phyloP scores from a whole-genome alignment of 106 monocot species.

The Gastrodia elata region DNA sequence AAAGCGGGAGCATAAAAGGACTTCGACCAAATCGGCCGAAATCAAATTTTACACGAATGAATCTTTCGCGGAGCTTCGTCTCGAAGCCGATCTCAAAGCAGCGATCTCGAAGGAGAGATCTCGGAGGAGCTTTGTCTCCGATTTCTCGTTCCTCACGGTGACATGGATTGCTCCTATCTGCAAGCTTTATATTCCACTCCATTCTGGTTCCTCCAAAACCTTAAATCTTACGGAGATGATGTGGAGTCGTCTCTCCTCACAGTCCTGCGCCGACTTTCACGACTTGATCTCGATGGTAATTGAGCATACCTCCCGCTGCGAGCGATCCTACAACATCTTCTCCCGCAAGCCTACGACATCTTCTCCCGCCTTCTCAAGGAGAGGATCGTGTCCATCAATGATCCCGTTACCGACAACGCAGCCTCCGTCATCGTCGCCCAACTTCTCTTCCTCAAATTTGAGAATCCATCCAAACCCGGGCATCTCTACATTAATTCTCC shows the following conservation, averaged over 20 bases:
- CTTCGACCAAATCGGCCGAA: too few species aligned
- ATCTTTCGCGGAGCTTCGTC: too few species aligned
- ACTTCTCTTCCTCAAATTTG: constrained; percentile 90
- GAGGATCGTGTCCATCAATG: constrained; percentile 88
- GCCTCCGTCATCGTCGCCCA: constrained; percentile 82
- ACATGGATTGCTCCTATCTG: too few species aligned
- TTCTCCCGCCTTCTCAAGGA: constrained; percentile 95
- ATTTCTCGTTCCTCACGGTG: too few species aligned
- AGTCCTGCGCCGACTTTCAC: constrained; percentile 13
- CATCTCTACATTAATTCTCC: constrained; percentile 92
- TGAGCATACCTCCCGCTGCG: constrained; percentile 91
- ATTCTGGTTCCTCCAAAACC: too few species aligned
- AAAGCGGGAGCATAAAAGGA: too few species aligned
- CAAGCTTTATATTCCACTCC: too few species aligned
- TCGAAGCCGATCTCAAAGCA: too few species aligned
- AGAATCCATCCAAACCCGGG: constrained; percentile 84
- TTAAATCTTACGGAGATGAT: not conserved
- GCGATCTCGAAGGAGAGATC: too few species aligned
- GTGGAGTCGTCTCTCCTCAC: not conserved
- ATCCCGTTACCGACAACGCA: constrained; percentile 64
- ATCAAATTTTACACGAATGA: too few species aligned
- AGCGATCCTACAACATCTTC: too few species aligned
- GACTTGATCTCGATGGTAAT: constrained; percentile 91
- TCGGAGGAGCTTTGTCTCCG: too few species aligned
- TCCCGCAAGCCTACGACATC: constrained; percentile 97